Conservation (phyloP, 2,329 filamentous ascomycete genomes). For the Dryadomyces sulphureus region DNA sequence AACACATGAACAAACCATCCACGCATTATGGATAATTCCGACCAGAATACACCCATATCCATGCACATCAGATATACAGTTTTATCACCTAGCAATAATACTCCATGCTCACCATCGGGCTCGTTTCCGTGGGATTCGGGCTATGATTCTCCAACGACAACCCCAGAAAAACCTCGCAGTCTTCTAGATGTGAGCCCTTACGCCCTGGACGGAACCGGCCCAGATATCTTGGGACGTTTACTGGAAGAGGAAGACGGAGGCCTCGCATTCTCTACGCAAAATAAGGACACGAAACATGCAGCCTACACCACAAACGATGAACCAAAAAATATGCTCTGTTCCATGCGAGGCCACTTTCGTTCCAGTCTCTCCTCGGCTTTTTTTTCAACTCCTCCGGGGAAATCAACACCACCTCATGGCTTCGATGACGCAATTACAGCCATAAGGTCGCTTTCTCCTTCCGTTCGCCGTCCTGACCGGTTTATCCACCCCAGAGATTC, state of each 20-base stretch:
- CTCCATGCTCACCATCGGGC: not conserved
- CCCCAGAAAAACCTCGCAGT: not conserved
- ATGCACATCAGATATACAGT: not conserved
- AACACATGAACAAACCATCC: not conserved
- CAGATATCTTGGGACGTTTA: not conserved
- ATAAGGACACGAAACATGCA: not conserved
- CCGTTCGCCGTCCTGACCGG: conserved; percentile 24
- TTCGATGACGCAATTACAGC: not conserved
- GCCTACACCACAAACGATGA: not conserved
- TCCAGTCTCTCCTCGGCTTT: not conserved
- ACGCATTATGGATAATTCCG: not conserved
- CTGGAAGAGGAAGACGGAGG: not conserved
- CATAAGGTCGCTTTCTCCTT: not conserved
- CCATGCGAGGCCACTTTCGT: not conserved
- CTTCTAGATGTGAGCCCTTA: not conserved
- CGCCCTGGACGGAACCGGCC: conserved; percentile 7
- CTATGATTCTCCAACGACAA: conserved; percentile 8
- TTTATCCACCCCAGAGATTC: conserved; percentile 31
- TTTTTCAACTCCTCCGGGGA: not conserved
- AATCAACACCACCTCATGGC: not conserved
- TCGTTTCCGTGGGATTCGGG: conserved; percentile 8
- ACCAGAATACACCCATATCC: not conserved
- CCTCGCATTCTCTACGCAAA: not conserved
- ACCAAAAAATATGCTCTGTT: conserved; percentile 1
- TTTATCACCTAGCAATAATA: not conserved